These are phyloP conservation scores for Henningerozyma blattae DNA, from an alignment of 805 yeast genomes.

Conservation along the genomic window DNA sequence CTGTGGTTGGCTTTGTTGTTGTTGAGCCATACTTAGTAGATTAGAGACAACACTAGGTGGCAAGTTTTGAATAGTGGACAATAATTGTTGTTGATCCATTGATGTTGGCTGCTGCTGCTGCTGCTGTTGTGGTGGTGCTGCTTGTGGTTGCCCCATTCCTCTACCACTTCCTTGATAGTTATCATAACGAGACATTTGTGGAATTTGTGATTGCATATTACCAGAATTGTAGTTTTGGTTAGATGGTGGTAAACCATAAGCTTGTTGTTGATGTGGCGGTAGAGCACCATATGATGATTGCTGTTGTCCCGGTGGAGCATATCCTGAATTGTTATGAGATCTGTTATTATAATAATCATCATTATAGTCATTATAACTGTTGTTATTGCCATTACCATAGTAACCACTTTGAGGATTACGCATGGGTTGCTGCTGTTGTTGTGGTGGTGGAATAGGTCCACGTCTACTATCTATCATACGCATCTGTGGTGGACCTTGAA, in stretches of 20 bases:
- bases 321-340: slow-evolving; percentile 10
- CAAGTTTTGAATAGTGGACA: slow-evolving; percentile 23
- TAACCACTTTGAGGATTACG: background rate
- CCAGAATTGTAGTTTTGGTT: slow-evolving; percentile 7
- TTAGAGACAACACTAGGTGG: slow-evolving; percentile 25
- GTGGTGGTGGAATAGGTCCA: slow-evolving; percentile 3
- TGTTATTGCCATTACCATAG: background rate
- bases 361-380: background rate
- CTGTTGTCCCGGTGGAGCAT: slow-evolving; percentile 12
- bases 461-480: no score
- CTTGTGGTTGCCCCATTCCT: slow-evolving; percentile 9
- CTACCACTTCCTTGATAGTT: slow-evolving; percentile 3
- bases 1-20: slow-evolving; percentile 20
- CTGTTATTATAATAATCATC: background rate
- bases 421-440: background rate
- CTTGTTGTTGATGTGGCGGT: slow-evolving; percentile 12
- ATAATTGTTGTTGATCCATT: slow-evolving; percentile 22
- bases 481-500: slow-evolving; percentile 1
- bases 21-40: slow-evolving; percentile 23
- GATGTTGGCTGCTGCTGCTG: slow-evolving; percentile 8
- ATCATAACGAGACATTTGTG: slow-evolving; percentile 12
- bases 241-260: slow-evolving; percentile 9
- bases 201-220: slow-evolving; percentile 7
- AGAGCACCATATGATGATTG: slow-evolving; percentile 3
- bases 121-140: slow-evolving; percentile 13